Percentiles rank a stretch among this genome's conserved stretches.
phyloP scores from a whole-genome alignment of 2,329 filamentous ascomycete genomes.

The Fusarium sp. region DNA sequence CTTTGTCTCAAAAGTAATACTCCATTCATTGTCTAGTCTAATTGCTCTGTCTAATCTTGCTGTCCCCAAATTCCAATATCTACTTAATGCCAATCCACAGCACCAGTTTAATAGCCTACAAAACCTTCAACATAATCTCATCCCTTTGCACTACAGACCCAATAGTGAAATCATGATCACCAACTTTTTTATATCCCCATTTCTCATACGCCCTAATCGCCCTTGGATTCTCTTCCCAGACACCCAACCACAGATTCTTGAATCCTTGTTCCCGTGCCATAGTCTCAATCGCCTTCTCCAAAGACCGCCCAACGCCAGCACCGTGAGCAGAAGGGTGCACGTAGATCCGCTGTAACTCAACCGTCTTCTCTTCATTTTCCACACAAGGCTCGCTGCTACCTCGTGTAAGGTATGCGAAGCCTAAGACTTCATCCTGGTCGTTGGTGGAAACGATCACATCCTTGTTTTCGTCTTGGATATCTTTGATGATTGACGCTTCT shows the following conservation, averaged over 20 bases:
- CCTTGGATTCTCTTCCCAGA: constrained; percentile 63
- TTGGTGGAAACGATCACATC: constrained; percentile 49
- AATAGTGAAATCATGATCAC: constrained; percentile 60
- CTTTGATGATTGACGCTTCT: constrained; percentile 50
- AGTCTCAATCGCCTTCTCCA: constrained; percentile 51
- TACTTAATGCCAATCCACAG: neutral
- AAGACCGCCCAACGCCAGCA: constrained; percentile 55
- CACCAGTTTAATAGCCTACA: constrained; percentile 1
- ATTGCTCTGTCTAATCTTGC: too few relatives aligned
- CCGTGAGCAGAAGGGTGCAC: constrained; percentile 56
- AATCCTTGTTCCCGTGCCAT: constrained; percentile 57
- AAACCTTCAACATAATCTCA: constrained; percentile 57
- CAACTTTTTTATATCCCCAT: constrained; percentile 59
- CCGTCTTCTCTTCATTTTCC: constrained; percentile 44
- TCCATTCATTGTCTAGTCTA: too few relatives aligned
- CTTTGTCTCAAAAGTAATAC: too few relatives aligned
- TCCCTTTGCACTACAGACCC: constrained; percentile 61
- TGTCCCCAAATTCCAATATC: too few relatives aligned
- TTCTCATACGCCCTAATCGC: constrained; percentile 59
- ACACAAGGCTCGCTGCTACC: constrained; percentile 58
- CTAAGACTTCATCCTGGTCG: constrained; percentile 49
- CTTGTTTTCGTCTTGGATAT: constrained; percentile 46
- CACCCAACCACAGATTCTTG: constrained; percentile 61
- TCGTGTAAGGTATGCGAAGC: constrained; percentile 60
- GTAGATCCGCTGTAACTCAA: constrained; percentile 63